Evolutionary conservation across 2,329 filamentous ascomycete genomes (phyloP).

Genomic region (Pyrenochaeta sp.): DNA sequence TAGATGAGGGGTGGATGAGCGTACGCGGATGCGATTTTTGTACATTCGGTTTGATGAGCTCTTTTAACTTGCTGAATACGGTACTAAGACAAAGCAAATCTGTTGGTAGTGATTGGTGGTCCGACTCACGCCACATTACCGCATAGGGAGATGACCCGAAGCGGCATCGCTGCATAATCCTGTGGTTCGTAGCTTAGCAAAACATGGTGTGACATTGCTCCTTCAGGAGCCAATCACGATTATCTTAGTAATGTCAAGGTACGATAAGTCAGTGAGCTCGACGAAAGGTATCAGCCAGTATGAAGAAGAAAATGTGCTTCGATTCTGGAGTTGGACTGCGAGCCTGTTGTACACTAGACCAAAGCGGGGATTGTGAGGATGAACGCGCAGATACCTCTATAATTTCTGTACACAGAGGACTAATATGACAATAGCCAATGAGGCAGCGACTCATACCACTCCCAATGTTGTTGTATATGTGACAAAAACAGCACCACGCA

Average conservation of each 20-base stretch:
- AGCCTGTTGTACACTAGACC: conserved; percentile 21
- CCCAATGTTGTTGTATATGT: conserved; percentile 36
- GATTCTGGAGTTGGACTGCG: conserved; percentile 30
- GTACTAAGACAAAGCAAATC: too few relatives aligned
- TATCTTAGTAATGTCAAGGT: neutral
- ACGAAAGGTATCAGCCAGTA: neutral
- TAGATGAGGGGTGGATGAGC: too few relatives aligned
- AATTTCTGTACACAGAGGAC: conserved; percentile 49
- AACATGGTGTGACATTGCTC: conserved; percentile 7
- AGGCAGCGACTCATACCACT: conserved; percentile 31
- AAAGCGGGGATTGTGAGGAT: conserved; percentile 22
- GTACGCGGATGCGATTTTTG: too few relatives aligned
- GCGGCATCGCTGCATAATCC: conserved; percentile 1
- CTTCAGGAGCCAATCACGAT: neutral
- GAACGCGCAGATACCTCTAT: conserved; percentile 42
- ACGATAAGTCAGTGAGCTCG: neutral
- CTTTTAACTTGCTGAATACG: too few relatives aligned
- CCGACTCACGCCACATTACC: neutral
- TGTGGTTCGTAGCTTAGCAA: conserved; percentile 6
- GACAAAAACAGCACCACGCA: conserved; percentile 48
- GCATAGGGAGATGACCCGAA: neutral
- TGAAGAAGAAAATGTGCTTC: conserved; percentile 17
- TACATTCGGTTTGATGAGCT: too few relatives aligned
- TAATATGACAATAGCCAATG: conserved; percentile 45
- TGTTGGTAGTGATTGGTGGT: neutral